Percentiles rank a stretch among this genome's conserved stretches.
These are phyloP conservation scores for Leccinum broughii DNA, from an alignment of 768 basidiomycete genomes.

Conservation along the genomic window DNA sequence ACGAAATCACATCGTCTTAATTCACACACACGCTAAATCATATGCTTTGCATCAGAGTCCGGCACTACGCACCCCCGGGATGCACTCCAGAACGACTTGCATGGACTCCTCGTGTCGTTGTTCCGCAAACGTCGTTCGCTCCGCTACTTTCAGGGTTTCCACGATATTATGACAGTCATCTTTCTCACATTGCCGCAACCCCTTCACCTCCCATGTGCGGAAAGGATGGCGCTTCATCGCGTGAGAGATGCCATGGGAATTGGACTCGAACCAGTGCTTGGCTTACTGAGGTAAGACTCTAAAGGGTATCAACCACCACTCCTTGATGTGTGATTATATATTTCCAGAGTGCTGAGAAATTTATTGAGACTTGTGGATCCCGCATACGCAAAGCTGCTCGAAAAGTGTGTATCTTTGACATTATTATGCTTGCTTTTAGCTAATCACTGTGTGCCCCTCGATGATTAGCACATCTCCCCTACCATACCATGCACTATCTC, in stretches of 20 bases:
- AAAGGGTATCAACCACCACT: background rate
- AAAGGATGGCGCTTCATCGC: conserved; percentile 34
- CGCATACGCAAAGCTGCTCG: conserved; percentile 63
- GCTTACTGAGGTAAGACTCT: conserved; percentile 60
- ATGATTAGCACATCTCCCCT: conserved; percentile 63
- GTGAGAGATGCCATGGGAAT: conserved; percentile 88
- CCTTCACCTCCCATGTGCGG: conserved; percentile 54
- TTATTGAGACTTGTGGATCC: conserved; percentile 73
- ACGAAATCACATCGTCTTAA: conserved; percentile 24
- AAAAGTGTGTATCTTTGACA: conserved; percentile 46
- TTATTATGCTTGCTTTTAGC: background rate
- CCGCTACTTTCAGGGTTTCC: conserved; percentile 91
- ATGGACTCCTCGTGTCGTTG: conserved; percentile 70
- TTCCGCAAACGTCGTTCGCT: conserved; percentile 73
- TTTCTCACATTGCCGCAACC: conserved; percentile 70
- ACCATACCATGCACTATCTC: conserved; percentile 88
- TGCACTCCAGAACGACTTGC: conserved; percentile 61
- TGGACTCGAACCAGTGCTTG: conserved; percentile 82
- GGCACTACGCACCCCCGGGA: conserved; percentile 37
- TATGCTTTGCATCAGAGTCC: conserved; percentile 19
- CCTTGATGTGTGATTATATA: background rate
- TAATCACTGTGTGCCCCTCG: conserved; percentile 1
- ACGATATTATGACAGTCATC: conserved; percentile 87
- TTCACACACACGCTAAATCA: conserved; percentile 11
- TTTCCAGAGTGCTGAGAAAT: conserved; percentile 66